Percentiles rank a stretch among this genome's conserved stretches.
phyloP scores from a whole-genome alignment of 148 eudicot species.

The Polygonum aviculare region DNA sequence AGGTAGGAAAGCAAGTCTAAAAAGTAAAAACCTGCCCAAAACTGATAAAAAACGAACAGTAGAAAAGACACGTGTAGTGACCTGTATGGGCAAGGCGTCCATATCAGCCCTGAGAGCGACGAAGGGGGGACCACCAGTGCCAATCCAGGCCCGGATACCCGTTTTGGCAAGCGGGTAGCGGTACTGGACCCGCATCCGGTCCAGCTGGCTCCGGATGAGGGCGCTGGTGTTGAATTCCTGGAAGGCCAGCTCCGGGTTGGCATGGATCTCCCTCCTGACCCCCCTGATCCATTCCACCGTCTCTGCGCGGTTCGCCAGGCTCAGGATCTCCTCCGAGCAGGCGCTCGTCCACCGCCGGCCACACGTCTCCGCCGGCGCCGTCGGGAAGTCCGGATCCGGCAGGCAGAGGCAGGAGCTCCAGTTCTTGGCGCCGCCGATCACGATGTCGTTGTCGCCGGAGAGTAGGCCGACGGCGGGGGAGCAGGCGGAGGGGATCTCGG shows the following conservation, averaged over 20 bases:
- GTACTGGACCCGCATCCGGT: slow-evolving; percentile 32
- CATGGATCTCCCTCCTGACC: slow-evolving; percentile 50
- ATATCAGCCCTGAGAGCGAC: slow-evolving; percentile 77
- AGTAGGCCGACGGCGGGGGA: neutral
- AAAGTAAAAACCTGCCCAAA: neutral
- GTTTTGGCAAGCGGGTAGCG: slow-evolving; percentile 50
- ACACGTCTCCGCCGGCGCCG: neutral
- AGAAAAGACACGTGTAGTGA: neutral
- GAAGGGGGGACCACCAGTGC: slow-evolving; percentile 67
- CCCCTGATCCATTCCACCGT: slow-evolving; percentile 39
- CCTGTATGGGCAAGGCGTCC: slow-evolving; percentile 88
- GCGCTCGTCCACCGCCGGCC: slow-evolving; percentile 9
- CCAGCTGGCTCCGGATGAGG: slow-evolving; percentile 39
- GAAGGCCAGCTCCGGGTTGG: slow-evolving; percentile 62
- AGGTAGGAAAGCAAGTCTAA: neutral
- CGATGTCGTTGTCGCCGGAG: neutral
- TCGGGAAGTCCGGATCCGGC: neutral
- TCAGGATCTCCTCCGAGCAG: slow-evolving; percentile 31
- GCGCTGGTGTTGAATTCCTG: slow-evolving; percentile 49
- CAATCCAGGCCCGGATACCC: slow-evolving; percentile 52
- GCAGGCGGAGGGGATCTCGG: neutral
- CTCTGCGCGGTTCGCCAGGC: slow-evolving; percentile 22
- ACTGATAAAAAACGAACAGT: neutral
- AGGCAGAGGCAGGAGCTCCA: slow-evolving; percentile 1
- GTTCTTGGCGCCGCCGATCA: neutral